phyloP scores from a whole-genome alignment of 768 basidiomycete genomes.

The Lyophyllum semitale region DNA sequence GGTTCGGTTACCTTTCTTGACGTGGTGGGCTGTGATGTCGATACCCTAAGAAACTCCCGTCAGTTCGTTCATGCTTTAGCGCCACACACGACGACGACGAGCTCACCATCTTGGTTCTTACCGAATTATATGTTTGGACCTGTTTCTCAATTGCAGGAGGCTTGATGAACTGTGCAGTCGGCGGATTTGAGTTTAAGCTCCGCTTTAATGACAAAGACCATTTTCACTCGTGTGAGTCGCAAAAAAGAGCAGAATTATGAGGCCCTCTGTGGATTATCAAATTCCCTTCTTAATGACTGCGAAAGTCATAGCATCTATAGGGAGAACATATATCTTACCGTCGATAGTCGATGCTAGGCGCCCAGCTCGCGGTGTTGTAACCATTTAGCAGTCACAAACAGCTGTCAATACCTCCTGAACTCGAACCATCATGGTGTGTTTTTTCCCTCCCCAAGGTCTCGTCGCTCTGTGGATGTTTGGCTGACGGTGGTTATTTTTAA shows the following conservation, averaged over 20 bases:
- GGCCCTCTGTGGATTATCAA: not conserved
- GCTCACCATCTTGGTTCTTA: slow-evolving; percentile 84
- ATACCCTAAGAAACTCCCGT: slow-evolving; percentile 69
- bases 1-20: slow-evolving; percentile 94
- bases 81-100: slow-evolving; percentile 43
- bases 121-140: slow-evolving; percentile 52
- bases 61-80: slow-evolving; percentile 15
- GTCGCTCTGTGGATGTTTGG: slow-evolving; percentile 10
- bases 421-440: slow-evolving; percentile 75
- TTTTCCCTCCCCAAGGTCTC: slow-evolving; percentile 6
- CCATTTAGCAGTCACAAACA: slow-evolving; percentile 36
- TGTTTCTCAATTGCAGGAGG: slow-evolving; percentile 46
- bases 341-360: not conserved
- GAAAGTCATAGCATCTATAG: not conserved
- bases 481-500: slow-evolving; percentile 13
- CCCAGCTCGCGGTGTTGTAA: slow-evolving; percentile 20
- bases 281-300: too few relatives aligned
- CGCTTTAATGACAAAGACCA: slow-evolving; percentile 29
- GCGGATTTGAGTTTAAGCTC: slow-evolving; percentile 41
- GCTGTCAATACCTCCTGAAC: slow-evolving; percentile 44
- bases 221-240: not conserved
- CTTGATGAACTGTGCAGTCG: slow-evolving; percentile 71
- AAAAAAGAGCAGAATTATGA: not conserved
- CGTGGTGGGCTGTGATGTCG: slow-evolving; percentile 95
- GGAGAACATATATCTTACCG: not conserved